Evolutionary conservation across 148 eudicot genomes (phyloP).

Genomic region (Vaccinium darrowii): DNA sequence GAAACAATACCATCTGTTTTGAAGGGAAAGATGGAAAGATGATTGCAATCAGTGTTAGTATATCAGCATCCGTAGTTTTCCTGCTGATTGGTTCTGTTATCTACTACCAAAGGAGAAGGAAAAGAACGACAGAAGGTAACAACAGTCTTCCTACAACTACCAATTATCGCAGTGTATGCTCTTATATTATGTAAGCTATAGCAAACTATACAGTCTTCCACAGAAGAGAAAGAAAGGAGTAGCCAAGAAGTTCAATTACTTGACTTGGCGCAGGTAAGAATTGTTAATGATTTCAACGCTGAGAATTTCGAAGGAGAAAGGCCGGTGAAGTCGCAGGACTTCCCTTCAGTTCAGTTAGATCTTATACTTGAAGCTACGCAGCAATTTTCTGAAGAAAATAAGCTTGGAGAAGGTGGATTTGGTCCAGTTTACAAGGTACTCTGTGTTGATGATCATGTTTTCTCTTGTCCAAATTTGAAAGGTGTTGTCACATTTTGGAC

Average conservation of each 20-base stretch:
- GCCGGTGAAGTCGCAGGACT: background rate
- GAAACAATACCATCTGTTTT: background rate
- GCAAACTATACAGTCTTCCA: background rate
- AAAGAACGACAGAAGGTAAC: background rate
- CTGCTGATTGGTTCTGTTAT: background rate
- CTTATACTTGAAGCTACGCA: conserved; percentile 2
- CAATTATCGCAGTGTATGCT: background rate
- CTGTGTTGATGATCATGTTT: background rate
- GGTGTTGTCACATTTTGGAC: background rate
- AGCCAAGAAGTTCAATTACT: background rate
- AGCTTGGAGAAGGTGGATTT: conserved; percentile 30
- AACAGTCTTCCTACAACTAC: background rate
- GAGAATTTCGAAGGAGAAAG: background rate
- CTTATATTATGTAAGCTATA: background rate
- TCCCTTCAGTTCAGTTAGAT: background rate
- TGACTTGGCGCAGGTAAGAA: background rate
- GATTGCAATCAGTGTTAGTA: background rate
- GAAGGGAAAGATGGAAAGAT: background rate
- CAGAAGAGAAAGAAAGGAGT: background rate
- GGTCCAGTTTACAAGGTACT: conserved; percentile 28
- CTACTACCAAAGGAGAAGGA: background rate
- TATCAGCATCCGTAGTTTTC: background rate
- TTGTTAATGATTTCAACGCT: background rate
- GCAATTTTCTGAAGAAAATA: conserved; percentile 24
- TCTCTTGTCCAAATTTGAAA: background rate